A percentile compares a stretch with the other conserved stretches of the same genome.
Evolutionary conservation across 2,329 filamentous ascomycete species (phyloP).

Genomic region (Aspergillus amoenus): DNA sequence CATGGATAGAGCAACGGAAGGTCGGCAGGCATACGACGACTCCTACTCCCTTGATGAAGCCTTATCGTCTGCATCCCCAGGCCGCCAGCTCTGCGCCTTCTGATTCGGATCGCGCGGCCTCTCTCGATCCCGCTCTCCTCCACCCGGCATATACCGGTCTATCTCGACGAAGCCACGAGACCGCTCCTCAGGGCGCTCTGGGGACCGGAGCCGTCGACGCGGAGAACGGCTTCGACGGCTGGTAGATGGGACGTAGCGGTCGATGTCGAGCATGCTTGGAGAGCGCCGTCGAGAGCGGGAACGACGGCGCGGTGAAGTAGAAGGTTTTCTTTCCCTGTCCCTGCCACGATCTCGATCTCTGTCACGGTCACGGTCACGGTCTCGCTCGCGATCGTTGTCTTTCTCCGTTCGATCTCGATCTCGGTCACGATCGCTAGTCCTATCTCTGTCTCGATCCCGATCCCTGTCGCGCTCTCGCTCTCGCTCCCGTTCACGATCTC

Average conservation of each 20-base stretch:
- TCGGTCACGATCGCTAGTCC: conserved; percentile 14
- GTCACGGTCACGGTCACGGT: conserved; percentile 4
- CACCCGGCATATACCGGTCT: conserved; percentile 46
- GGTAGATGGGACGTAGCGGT: conserved; percentile 44
- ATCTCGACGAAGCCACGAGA: conserved; percentile 36
- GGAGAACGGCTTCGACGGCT: conserved; percentile 43
- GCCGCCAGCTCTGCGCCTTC: conserved; percentile 7
- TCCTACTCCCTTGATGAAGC: background rate
- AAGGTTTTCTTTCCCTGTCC: conserved; percentile 14
- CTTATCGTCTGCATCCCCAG: conserved; percentile 3
- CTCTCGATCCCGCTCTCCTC: conserved; percentile 21
- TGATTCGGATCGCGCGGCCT: background rate
- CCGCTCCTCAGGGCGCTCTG: conserved; percentile 30
- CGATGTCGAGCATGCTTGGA: conserved; percentile 39
- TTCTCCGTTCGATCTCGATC: conserved; percentile 14
- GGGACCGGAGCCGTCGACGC: conserved; percentile 38
- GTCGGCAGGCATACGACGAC: background rate
- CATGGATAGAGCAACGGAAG: background rate
- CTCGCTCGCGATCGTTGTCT: background rate
- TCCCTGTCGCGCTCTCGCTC: conserved; percentile 9
- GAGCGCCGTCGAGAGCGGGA: conserved; percentile 30
- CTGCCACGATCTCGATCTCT: conserved; percentile 8
- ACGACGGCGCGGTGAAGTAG: conserved; percentile 23
- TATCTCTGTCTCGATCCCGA: conserved; percentile 8
- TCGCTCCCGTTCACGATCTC: background rate